Percentiles rank a stretch among this genome's conserved stretches.
Conservation (phyloP, 768 basidiomycete genomes). For the Tylopilus sp. region DNA sequence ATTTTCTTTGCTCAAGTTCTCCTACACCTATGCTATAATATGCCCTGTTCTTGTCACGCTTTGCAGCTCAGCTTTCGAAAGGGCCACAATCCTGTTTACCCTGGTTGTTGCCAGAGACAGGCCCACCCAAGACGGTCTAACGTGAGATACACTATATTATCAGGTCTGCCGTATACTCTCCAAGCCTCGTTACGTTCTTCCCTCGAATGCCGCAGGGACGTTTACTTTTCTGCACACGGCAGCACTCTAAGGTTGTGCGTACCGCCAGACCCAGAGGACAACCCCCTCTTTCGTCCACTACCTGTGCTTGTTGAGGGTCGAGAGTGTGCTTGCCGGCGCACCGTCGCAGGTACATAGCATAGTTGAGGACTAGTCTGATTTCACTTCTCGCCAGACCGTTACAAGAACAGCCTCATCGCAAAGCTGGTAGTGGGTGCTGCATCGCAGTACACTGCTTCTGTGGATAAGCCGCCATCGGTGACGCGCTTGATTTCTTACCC, state of each 20-base stretch:
- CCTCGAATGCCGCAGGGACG: constrained; percentile 67
- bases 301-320: constrained; percentile 90
- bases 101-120: constrained; percentile 73
- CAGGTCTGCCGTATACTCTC: constrained; percentile 46
- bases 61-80: constrained; percentile 77
- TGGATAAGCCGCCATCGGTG: constrained; percentile 52
- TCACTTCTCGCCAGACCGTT: constrained; percentile 42
- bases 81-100: constrained; percentile 78
- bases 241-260: constrained; percentile 48
- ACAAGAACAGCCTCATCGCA: constrained; percentile 80
- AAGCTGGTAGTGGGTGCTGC: constrained; percentile 77
- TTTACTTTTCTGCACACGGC: constrained; percentile 57
- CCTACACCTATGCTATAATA: constrained; percentile 80
- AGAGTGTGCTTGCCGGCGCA: constrained; percentile 95
- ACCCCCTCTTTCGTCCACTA: constrained; percentile 54
- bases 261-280: constrained; percentile 48
- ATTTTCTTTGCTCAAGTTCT: constrained; percentile 44
- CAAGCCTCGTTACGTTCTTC: constrained; percentile 1
- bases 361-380: neutral
- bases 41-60: constrained; percentile 57
- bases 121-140: constrained; percentile 74
- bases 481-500: constrained; percentile 2
- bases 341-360: constrained; percentile 61
- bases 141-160: constrained; percentile 66
- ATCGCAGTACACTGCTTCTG: constrained; percentile 58